Percentiles rank a stretch among this genome's conserved stretches.
These are phyloP conservation scores for Pichia deserticola DNA, from an alignment of 805 yeast species.

Conservation along the genomic window DNA sequence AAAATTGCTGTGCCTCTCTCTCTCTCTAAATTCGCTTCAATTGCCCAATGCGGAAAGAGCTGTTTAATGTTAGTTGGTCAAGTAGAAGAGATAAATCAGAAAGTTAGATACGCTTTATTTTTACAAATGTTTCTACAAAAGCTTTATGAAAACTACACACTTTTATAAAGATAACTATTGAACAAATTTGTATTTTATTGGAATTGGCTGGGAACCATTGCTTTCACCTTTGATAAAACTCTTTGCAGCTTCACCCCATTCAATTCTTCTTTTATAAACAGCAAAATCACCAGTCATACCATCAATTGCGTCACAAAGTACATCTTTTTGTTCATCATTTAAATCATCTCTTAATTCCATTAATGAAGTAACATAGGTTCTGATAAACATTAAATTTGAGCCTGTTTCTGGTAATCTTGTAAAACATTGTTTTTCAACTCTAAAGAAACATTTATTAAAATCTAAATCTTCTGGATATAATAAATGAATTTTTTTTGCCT, in stretches of 20 bases:
- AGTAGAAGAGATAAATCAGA: no score
- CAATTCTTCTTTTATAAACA: constrained; percentile 52
- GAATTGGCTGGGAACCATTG: constrained; percentile 26
- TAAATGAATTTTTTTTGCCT: constrained; percentile 28
- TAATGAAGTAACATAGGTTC: constrained; percentile 53
- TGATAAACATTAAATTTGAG: constrained; percentile 43
- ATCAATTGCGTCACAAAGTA: constrained; percentile 54
- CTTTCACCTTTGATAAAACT: constrained; percentile 32
- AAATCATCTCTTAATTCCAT: constrained; percentile 29
- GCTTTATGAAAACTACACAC: no score
- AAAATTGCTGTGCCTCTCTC: no score
- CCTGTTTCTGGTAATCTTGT: constrained; percentile 43
- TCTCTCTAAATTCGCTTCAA: no score
- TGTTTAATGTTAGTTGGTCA: no score
- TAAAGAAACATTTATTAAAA: constrained; percentile 42
- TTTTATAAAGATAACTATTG: neutral
- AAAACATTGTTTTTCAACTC: constrained; percentile 54
- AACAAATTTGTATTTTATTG: constrained; percentile 17
- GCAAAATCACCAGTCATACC: constrained; percentile 55
- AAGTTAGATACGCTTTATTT: no score
- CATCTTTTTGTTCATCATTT: constrained; percentile 36
- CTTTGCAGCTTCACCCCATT: constrained; percentile 65
- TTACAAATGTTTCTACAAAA: no score
- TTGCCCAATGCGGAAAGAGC: no score
- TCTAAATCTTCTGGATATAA: constrained; percentile 31